These are phyloP conservation scores for Thymus mandschuricus DNA, from an alignment of 257 asterid genomes.

Conservation along the genomic window DNA sequence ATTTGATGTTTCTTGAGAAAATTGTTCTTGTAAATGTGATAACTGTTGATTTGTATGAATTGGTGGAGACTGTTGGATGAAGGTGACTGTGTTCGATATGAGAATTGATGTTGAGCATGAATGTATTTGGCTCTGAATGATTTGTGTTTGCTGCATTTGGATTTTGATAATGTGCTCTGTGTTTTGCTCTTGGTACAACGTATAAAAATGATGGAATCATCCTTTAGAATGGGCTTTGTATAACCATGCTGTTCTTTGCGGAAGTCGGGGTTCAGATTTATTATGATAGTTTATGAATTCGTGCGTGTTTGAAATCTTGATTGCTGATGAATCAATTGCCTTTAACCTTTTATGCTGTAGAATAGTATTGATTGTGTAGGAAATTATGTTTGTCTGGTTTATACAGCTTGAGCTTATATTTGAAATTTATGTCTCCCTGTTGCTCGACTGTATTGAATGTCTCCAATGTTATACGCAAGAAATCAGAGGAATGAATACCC, in stretches of 20 bases:
- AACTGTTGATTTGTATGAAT: not conserved
- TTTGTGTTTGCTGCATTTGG: not conserved
- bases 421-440: not conserved
- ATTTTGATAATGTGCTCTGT: slow-evolving; percentile 2
- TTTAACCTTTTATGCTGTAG: not conserved
- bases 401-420: not conserved
- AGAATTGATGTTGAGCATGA: slow-evolving; percentile 12
- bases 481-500: not conserved
- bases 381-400: not conserved
- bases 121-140: not conserved
- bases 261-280: too few species aligned
- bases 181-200: not conserved
- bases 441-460: not conserved
- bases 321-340: not conserved
- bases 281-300: not conserved
- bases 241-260: too few species aligned
- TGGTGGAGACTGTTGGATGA: not conserved
- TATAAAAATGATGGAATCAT: not conserved
- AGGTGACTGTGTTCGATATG: slow-evolving; percentile 1
- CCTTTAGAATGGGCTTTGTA: not conserved
- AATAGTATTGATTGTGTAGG: not conserved
- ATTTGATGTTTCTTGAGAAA: not conserved
- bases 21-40: not conserved
- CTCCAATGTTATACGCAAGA: not conserved
- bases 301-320: not conserved